Evolutionary conservation across 331 rosid species (phyloP).

Genomic region (Ulmus americana): DNA sequence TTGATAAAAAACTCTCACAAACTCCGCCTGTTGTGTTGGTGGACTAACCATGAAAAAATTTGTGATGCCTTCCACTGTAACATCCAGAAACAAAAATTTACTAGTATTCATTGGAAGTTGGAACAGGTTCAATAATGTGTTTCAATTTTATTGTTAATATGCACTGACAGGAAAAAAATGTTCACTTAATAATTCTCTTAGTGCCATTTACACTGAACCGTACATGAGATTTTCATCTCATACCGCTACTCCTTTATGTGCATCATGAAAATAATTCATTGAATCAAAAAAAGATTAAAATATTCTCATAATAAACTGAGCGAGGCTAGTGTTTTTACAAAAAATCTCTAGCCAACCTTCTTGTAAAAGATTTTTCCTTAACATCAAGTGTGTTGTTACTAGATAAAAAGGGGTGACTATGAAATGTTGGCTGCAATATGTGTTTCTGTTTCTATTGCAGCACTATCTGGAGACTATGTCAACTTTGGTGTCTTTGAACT

Average conservation of each 20-base stretch:
- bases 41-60: neutral
- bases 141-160: neutral
- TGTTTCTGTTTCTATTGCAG: conserved; percentile 32
- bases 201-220: neutral
- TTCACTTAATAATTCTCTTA: neutral
- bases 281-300: too few species aligned
- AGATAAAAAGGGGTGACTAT: neutral
- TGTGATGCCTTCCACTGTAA: neutral
- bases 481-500: conserved; percentile 89
- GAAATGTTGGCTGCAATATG: conserved; percentile 13
- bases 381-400: neutral
- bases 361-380: conserved; percentile 1
- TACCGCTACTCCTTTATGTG: too few species aligned
- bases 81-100: neutral
- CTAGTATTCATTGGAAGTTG: neutral
- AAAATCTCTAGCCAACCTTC: conserved; percentile 5
- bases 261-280: too few species aligned
- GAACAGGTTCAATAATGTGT: neutral
- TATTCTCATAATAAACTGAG: too few species aligned
- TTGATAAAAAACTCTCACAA: too few species aligned
- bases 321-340: neutral
- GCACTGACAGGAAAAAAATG: neutral
- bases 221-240: too few species aligned
- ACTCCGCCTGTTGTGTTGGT: neutral
- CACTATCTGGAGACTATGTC: conserved; percentile 73